Conservation (phyloP, 352 stramenopile species). For the Phytophthora cactorum region DNA sequence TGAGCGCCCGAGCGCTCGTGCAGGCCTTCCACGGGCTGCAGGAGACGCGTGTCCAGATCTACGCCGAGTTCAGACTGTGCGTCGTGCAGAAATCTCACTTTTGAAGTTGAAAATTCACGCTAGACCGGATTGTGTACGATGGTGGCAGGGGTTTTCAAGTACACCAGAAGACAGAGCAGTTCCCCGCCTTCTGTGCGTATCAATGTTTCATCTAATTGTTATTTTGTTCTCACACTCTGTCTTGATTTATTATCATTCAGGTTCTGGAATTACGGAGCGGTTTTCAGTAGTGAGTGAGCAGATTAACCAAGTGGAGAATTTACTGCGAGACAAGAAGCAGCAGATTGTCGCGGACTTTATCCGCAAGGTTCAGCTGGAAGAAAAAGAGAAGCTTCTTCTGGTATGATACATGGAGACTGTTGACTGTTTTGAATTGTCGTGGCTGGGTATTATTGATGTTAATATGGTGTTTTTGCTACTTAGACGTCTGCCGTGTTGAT, state of each 20-base stretch:
- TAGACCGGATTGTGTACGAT: background rate
- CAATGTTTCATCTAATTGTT: too few species aligned
- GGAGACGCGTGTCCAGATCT: conserved; percentile 73
- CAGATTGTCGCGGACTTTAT: conserved; percentile 59
- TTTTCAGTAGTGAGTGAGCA: conserved; percentile 73
- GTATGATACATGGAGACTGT: conserved; percentile 25
- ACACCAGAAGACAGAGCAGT: conserved; percentile 70
- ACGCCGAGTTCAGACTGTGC: conserved; percentile 68
- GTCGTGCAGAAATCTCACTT: background rate
- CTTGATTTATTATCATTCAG: conserved; percentile 33
- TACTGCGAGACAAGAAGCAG: conserved; percentile 40
- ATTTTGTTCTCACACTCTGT: background rate
- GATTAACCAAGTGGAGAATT: conserved; percentile 75
- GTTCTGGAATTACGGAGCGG: conserved; percentile 57
- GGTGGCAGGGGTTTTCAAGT: conserved; percentile 59
- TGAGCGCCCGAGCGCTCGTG: conserved; percentile 34
- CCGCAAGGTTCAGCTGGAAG: conserved; percentile 76
- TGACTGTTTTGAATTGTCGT: background rate
- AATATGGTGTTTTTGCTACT: background rate
- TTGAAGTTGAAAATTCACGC: background rate
- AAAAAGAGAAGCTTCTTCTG: conserved; percentile 86
- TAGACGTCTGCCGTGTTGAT: conserved; percentile 82
- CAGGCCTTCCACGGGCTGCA: conserved; percentile 62
- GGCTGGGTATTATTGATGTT: background rate
- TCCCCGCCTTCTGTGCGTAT: conserved; percentile 67